These are phyloP conservation scores for Leccinum subfulvum DNA, from an alignment of 1,284 basidiomycete species.

Conservation along the genomic window DNA sequence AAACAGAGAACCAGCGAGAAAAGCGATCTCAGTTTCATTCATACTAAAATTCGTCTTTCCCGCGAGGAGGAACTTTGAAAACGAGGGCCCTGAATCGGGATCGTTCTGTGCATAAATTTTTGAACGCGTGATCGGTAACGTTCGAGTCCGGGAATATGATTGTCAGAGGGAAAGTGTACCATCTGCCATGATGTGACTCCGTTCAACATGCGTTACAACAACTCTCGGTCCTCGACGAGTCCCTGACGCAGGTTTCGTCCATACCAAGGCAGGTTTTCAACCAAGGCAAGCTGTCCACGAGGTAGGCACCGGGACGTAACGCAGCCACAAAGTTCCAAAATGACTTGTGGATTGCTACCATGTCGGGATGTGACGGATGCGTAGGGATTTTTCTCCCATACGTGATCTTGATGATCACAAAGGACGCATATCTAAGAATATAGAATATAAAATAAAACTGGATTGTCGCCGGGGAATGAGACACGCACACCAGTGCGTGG, in stretches of 20 bases:
- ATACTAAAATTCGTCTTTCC: slow-evolving; percentile 6
- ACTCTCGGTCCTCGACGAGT: not conserved
- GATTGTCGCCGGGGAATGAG: not conserved
- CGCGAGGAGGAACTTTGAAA: slow-evolving; percentile 13
- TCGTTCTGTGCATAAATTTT: not conserved
- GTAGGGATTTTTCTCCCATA: not conserved
- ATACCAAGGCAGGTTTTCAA: not conserved
- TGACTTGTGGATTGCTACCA: not conserved
- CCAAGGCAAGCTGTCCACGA: not conserved
- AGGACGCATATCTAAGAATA: not conserved
- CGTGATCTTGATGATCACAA: not conserved
- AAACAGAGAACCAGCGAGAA: slow-evolving; percentile 8
- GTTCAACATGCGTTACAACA: not conserved
- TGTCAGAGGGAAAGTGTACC: not conserved
- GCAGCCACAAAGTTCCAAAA: not conserved
- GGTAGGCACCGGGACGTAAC: not conserved
- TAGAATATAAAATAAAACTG: not conserved
- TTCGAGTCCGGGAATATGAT: not conserved
- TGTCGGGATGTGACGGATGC: not conserved
- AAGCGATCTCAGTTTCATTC: slow-evolving; percentile 14
- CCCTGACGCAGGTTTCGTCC: not conserved
- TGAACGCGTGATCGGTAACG: too few species aligned
- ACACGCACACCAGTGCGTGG: not conserved
- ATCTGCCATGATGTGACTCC: not conserved
- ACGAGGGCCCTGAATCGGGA: slow-evolving; percentile 2